These are phyloP conservation scores for Skeletonema marinoi DNA, from an alignment of 108 stramenopile species.

Conservation along the genomic window DNA sequence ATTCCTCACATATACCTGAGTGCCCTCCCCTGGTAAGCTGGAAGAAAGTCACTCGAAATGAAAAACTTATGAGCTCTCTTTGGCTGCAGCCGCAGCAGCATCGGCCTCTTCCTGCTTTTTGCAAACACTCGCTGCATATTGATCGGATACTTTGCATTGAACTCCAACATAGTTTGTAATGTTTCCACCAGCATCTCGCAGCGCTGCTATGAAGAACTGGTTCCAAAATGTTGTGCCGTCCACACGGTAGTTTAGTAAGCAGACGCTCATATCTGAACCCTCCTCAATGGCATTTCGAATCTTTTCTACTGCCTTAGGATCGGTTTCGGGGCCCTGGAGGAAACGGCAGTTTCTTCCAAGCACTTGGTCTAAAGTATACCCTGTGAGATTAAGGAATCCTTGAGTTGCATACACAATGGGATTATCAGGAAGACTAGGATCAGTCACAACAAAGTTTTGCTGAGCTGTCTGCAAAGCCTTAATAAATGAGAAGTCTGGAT, in stretches of 20 bases:
- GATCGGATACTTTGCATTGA: constrained; percentile 93
- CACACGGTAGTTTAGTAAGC: constrained; percentile 95
- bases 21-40: neutral
- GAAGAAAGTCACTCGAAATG: neutral
- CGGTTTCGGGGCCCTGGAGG: constrained; percentile 93
- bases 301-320: constrained; percentile 94
- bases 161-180: constrained; percentile 98
- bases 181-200: constrained; percentile 87
- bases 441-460: constrained; percentile 97
- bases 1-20: constrained; percentile 1
- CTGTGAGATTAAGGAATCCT: constrained; percentile 93
- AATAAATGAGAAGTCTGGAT: constrained; percentile 97
- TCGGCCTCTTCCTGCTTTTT: constrained; percentile 82
- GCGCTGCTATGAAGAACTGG: constrained; percentile 95
- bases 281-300: constrained; percentile 91
- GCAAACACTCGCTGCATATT: constrained; percentile 86
- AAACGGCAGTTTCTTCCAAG: constrained; percentile 97
- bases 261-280: constrained; percentile 90
- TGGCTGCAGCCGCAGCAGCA: constrained; percentile 27
- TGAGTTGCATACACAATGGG: constrained; percentile 94
- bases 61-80: neutral
- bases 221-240: constrained; percentile 99
- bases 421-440: constrained; percentile 95
- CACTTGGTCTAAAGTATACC: constrained; percentile 92
- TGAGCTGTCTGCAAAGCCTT: constrained; percentile 96